Percentiles rank a stretch among this genome's conserved stretches.
phyloP scores from a whole-genome alignment of 2,329 filamentous ascomycete genomes.

The Eutypa lata region DNA sequence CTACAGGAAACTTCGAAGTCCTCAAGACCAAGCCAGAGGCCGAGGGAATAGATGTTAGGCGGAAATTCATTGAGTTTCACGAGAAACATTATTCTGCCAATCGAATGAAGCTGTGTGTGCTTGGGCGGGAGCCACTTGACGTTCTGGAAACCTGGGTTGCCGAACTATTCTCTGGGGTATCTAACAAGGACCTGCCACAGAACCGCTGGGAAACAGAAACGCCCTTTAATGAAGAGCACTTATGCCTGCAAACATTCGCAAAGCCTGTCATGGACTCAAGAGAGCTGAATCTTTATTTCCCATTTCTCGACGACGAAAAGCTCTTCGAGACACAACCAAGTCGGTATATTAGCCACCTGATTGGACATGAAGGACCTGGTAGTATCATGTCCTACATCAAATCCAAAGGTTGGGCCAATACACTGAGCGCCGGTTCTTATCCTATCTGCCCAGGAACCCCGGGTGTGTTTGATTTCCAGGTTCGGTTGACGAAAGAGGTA shows the following conservation, averaged over 20 bases:
- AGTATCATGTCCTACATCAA: conserved; percentile 91
- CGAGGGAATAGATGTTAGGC: conserved; percentile 77
- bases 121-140: conserved; percentile 79
- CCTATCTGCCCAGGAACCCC: conserved; percentile 73
- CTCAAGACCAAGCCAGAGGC: conserved; percentile 79
- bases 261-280: conserved; percentile 90
- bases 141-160: conserved; percentile 79
- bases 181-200: conserved; percentile 73
- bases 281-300: conserved; percentile 76
- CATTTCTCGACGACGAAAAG: conserved; percentile 79
- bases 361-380: conserved; percentile 89
- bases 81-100: conserved; percentile 89
- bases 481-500: conserved; percentile 80
- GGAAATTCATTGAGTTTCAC: conserved; percentile 92
- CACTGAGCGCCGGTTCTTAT: conserved; percentile 73
- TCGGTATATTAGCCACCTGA: conserved; percentile 81
- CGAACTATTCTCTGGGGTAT: conserved; percentile 77
- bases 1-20: conserved; percentile 83
- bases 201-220: conserved; percentile 53
- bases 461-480: conserved; percentile 73
- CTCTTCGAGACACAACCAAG: conserved; percentile 79
- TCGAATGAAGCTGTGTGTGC: conserved; percentile 84
- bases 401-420: conserved; percentile 84
- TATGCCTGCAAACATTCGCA: conserved; percentile 72
- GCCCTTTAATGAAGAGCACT: conserved; percentile 46